Base-by-base conservation (phyloP, 352 stramenopile species). In the Phytophthora constricta region DNA sequence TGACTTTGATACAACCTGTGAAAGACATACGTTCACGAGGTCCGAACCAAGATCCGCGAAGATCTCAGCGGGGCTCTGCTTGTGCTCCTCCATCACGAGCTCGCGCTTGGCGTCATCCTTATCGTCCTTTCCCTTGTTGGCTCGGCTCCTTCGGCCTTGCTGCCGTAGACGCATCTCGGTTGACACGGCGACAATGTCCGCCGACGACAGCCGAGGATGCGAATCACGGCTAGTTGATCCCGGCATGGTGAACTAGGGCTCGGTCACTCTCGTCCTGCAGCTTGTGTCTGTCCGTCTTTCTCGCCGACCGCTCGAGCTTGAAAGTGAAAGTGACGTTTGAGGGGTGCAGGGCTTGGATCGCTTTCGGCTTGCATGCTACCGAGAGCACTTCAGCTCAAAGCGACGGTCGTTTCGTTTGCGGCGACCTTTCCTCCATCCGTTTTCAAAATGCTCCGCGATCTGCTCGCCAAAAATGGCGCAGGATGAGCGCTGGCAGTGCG, bases 81-180 rank as follows among this genome's bases (percentile, higher is more conserved):
- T 92, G 68, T 93, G 83, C 68, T 93, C 86, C 47, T 87, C 72
- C 86, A 93, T 93, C n/a, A 87, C 76, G 31, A 93, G 76, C 62
- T 93, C 86, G 26, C 86, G 81, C 65, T 93, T 93, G 61, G 82
- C 80, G 47, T 93, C 86, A 37, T 93, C 86, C 22, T 70, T 45
- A 2, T 69, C 75, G 14, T 86, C 78, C n/a, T 85, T 86, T 9
- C 56, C 74, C 56, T 88, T 89, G 7, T 60, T 63, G 52, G 78
- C 69, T 50, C 86, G 84, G 52, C 90, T 94, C 56, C 78, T 84
- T 22, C 72, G 69, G 13, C 72, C 75, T 22, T 80, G 78, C 52
- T 88, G 76, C 4, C 86, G 86, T 45, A 92, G 82, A 28, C 86
- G 80, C 63, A 94, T 74, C 70, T 94, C 86, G 28, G 86, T 94